phyloP scores from a whole-genome alignment of 2,329 filamentous ascomycete genomes.

The Aschersonia sp. region DNA sequence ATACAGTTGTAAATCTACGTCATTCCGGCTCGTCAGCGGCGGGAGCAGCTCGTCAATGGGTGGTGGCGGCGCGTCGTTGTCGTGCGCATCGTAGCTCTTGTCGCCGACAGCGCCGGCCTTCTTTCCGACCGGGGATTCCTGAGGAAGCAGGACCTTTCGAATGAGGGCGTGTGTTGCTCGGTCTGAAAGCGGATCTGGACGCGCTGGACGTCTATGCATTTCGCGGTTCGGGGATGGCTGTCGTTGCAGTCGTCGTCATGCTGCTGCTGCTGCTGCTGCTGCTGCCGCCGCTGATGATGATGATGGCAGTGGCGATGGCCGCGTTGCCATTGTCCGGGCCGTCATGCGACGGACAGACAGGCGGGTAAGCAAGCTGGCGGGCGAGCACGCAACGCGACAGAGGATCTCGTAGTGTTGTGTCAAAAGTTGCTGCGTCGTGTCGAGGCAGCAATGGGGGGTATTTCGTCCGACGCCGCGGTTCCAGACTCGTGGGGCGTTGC shows the following conservation, averaged over 20 bases:
- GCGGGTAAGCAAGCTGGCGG: too few relatives aligned
- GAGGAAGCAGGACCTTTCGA: slow-evolving; percentile 70
- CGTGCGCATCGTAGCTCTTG: slow-evolving; percentile 30
- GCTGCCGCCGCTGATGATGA: too few relatives aligned
- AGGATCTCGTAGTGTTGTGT: too few relatives aligned
- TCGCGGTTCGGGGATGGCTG: not conserved
- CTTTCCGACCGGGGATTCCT: slow-evolving; percentile 27
- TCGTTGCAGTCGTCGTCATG: not conserved
- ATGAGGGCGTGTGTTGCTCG: slow-evolving; percentile 69
- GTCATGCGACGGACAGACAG: too few relatives aligned
- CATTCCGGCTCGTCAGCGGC: slow-evolving; percentile 84
- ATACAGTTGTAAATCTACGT: slow-evolving; percentile 86
- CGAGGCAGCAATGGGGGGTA: too few relatives aligned
- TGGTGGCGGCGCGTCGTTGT: slow-evolving; percentile 4
- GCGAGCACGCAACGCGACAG: too few relatives aligned
- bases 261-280: not conserved
- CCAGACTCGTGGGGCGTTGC: too few relatives aligned
- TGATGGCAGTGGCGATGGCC: not conserved
- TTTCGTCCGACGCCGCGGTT: too few relatives aligned
- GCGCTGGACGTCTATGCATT: slow-evolving; percentile 14
- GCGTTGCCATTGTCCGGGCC: not conserved
- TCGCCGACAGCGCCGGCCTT: slow-evolving; percentile 19
- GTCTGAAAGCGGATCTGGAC: slow-evolving; percentile 48
- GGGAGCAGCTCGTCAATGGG: slow-evolving; percentile 74
- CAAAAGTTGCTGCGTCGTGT: too few relatives aligned